A percentile compares a stretch with the other conserved stretches of the same genome.
These are phyloP conservation scores for Eimeria zaria DNA, from an alignment of 169 alveolate species.

Conservation along the genomic window DNA sequence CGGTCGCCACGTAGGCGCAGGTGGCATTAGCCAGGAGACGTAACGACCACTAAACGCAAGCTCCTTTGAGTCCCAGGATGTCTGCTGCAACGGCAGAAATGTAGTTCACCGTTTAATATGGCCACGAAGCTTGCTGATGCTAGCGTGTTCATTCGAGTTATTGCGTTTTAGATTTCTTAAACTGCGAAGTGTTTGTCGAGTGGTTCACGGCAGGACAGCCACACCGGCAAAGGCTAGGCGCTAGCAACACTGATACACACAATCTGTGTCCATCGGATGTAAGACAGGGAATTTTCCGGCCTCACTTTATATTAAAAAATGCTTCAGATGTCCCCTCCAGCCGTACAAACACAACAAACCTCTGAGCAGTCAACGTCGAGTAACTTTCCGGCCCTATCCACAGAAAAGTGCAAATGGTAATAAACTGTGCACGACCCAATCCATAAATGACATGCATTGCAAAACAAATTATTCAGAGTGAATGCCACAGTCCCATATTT, in stretches of 20 bases:
- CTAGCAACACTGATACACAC: neutral
- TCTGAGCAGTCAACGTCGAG: neutral
- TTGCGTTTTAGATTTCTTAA: neutral
- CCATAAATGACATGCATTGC: no score
- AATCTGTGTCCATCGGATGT: neutral
- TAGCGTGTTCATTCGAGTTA: neutral
- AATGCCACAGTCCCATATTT: no score
- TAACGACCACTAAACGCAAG: no score
- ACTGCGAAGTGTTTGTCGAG: neutral
- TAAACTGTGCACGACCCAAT: neutral
- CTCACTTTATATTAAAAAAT: neutral
- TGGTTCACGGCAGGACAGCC: neutral
- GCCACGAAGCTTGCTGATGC: neutral
- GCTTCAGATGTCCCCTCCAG: neutral
- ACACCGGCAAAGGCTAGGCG: neutral
- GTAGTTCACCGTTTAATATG: no score
- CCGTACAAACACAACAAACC: neutral
- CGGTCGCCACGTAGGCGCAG: no score
- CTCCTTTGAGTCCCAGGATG: neutral
- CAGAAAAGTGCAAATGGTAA: neutral
- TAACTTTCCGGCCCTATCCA: neutral
- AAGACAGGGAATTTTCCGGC: neutral
- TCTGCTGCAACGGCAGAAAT: neutral
- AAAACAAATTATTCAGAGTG: no score
- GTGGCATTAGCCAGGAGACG: no score